Conservation (phyloP, 306 rosid species). For the Quercus dentata region DNA sequence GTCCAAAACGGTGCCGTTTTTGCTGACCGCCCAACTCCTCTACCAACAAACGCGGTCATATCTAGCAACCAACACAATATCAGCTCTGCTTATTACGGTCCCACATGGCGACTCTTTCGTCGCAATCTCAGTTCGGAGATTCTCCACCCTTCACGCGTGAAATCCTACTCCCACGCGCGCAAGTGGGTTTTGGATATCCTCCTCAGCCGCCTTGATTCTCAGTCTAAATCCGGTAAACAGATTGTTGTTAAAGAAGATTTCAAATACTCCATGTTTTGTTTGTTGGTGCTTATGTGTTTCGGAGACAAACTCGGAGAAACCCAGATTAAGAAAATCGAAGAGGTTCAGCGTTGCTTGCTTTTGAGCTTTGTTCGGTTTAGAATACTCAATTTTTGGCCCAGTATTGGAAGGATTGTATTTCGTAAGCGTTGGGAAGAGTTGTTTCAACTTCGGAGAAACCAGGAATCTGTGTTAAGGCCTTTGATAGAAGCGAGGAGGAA, state of each 20-base stretch:
- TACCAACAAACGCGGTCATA: neutral
- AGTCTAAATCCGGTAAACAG: neutral
- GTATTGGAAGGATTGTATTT: neutral
- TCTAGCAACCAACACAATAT: neutral
- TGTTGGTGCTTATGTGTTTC: slow-evolving; percentile 5
- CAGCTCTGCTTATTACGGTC: neutral
- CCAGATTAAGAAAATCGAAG: neutral
- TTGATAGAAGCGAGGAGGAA: neutral
- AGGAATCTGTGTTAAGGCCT: neutral
- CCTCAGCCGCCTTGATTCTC: neutral
- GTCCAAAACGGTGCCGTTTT: slow-evolving; percentile 1
- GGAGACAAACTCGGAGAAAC: neutral
- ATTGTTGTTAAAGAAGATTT: neutral
- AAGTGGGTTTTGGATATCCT: slow-evolving; percentile 4
- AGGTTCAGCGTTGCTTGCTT: neutral
- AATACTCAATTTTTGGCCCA: neutral
- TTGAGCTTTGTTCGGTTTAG: neutral
- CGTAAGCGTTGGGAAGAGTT: neutral
- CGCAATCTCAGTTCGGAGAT: slow-evolving; percentile 1
- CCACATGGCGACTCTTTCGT: neutral
- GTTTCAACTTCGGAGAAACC: neutral
- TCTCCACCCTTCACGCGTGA: slow-evolving; percentile 4
- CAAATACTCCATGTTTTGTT: neutral
- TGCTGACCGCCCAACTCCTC: neutral
- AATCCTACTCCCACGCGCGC: neutral